Conservation (phyloP, 2,329 filamentous ascomycete genomes). For the Verticillium klebahnii region DNA sequence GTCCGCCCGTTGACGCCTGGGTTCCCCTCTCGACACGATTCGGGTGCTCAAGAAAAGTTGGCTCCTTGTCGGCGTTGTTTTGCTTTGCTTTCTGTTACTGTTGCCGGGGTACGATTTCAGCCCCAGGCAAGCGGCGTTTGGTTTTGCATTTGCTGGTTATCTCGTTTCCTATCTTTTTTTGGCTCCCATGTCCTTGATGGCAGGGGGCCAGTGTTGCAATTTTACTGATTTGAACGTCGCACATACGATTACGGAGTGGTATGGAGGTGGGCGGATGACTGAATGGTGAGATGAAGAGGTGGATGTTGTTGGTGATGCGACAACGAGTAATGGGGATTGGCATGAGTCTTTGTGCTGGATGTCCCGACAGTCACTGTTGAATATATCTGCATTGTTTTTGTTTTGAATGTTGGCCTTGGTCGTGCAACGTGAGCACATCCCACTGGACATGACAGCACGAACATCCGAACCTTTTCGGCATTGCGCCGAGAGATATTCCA, state of each 20-base stretch:
- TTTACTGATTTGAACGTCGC: not conserved
- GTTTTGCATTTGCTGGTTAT: not conserved
- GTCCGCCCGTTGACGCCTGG: not conserved
- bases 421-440: too few species aligned
- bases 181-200: not conserved
- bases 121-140: not conserved
- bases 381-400: not conserved
- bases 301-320: not conserved
- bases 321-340: not conserved
- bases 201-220: not conserved
- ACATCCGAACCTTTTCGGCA: too few species aligned
- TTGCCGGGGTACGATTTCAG: not conserved
- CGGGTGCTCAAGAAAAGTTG: conserved; percentile 9
- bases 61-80: conserved; percentile 5
- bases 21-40: not conserved
- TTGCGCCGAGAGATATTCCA: too few species aligned
- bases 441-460: too few species aligned
- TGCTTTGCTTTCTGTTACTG: conserved; percentile 1
- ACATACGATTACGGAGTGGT: not conserved
- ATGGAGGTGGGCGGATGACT: not conserved
- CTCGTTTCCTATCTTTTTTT: not conserved
- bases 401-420: not conserved
- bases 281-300: not conserved
- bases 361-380: not conserved
- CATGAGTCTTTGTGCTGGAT: not conserved